A percentile compares a stretch with the other conserved stretches of the same genome.
These are phyloP conservation scores for Petunia axillaris DNA, from an alignment of 257 asterid species.

Conservation along the genomic window DNA sequence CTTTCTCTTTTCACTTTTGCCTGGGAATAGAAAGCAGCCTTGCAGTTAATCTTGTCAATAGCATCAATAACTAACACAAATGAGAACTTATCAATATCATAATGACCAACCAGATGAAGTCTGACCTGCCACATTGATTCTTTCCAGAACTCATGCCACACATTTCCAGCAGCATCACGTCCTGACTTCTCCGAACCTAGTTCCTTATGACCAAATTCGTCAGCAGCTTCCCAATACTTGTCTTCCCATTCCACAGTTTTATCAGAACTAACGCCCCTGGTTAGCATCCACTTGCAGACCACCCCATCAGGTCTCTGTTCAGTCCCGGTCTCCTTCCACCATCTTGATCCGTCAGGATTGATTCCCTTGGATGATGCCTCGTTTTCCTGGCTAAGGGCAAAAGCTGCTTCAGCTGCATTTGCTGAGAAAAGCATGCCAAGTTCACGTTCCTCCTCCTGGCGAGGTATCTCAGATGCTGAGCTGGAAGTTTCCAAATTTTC, in stretches of 20 bases:
- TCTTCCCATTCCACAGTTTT: slow-evolving; percentile 85
- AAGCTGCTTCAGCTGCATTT: slow-evolving; percentile 80
- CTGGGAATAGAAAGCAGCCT: not conserved
- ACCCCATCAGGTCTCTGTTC: slow-evolving; percentile 87
- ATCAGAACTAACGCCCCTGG: slow-evolving; percentile 77
- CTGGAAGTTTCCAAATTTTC: slow-evolving; percentile 40
- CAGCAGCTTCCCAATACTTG: slow-evolving; percentile 98
- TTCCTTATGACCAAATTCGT: slow-evolving; percentile 87
- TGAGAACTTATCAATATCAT: not conserved
- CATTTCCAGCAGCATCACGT: slow-evolving; percentile 85
- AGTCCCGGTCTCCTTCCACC: slow-evolving; percentile 97
- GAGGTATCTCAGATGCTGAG: slow-evolving; percentile 49
- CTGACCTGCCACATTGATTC: slow-evolving; percentile 87
- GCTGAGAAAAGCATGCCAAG: slow-evolving; percentile 67
- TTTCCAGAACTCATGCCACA: slow-evolving; percentile 95
- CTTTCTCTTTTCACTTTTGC: slow-evolving; percentile 7
- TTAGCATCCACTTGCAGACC: slow-evolving; percentile 81
- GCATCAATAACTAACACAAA: not conserved
- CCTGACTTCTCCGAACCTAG: slow-evolving; percentile 99
- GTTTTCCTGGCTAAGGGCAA: slow-evolving; percentile 54
- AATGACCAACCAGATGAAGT: not conserved
- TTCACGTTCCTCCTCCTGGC: slow-evolving; percentile 62
- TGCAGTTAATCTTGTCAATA: not conserved
- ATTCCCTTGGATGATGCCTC: slow-evolving; percentile 51
- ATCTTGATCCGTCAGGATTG: slow-evolving; percentile 72